Evolutionary conservation across 768 basidiomycete genomes (phyloP).

Genomic region (Pulveroboletus sp.): DNA sequence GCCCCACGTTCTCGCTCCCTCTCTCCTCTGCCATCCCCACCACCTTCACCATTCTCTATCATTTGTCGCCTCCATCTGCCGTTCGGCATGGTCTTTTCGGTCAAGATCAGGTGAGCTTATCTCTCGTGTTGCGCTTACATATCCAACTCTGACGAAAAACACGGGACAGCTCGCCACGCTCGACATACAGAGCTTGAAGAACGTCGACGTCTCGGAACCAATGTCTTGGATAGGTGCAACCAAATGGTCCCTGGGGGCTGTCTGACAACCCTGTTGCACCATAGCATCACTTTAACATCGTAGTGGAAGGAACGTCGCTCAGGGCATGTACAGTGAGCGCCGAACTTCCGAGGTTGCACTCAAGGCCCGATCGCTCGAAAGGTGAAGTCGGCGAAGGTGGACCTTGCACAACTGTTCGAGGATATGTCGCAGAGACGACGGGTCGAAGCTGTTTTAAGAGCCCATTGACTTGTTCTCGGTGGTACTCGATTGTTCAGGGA

Average conservation of each 20-base stretch:
- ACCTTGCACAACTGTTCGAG: constrained; percentile 3
- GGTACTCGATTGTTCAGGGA: neutral
- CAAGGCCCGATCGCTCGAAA: constrained; percentile 2
- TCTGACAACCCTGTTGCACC: neutral
- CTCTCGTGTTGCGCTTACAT: constrained; percentile 10
- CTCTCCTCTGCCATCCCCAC: neutral
- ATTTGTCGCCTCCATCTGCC: neutral
- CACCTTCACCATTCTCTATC: neutral
- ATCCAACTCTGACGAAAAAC: constrained; percentile 4
- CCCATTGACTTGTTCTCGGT: neutral
- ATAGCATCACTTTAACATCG: constrained; percentile 7
- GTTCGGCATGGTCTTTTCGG: constrained; percentile 15
- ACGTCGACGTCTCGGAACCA: constrained; percentile 6
- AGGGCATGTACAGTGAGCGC: neutral
- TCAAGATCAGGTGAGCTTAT: constrained; percentile 15
- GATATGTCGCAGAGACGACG: neutral
- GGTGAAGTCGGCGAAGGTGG: constrained; percentile 11
- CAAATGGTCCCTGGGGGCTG: neutral
- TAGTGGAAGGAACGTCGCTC: constrained; percentile 1
- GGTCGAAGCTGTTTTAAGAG: neutral
- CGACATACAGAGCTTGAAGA: constrained; percentile 2
- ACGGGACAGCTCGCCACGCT: neutral
- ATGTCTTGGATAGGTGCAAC: constrained; percentile 3
- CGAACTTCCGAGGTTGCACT: neutral
- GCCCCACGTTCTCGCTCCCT: no score